These are phyloP conservation scores for Neospermospora avenae DNA, from an alignment of 2,329 filamentous ascomycete genomes.

Conservation along the genomic window DNA sequence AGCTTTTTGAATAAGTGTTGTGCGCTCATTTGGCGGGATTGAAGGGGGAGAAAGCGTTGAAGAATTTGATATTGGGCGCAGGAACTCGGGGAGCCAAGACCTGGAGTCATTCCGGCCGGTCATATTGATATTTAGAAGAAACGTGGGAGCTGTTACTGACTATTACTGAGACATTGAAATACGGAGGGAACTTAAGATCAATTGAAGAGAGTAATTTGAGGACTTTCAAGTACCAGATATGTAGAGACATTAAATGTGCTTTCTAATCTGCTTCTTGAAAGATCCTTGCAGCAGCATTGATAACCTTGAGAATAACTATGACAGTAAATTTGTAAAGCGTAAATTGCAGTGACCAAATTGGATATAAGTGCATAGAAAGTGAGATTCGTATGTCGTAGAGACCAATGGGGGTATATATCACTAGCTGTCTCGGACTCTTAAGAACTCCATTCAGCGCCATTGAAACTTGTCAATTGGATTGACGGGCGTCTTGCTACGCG, in stretches of 20 bases:
- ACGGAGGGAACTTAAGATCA: not conserved
- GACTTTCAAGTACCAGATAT: not conserved
- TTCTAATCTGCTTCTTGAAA: not conserved
- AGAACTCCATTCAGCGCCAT: not conserved
- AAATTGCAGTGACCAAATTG: slow-evolving; percentile 1
- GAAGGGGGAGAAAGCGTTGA: slow-evolving; percentile 20
- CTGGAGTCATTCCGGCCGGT: slow-evolving; percentile 24
- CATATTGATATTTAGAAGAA: slow-evolving; percentile 11
- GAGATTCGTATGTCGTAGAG: not conserved
- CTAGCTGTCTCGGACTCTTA: not conserved
- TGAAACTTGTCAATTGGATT: slow-evolving; percentile 1
- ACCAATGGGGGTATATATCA: not conserved
- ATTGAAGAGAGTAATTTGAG: not conserved
- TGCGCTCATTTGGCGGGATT: slow-evolving; percentile 32
- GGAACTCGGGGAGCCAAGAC: slow-evolving; percentile 31
- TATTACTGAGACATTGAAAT: not conserved
- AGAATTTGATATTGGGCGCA: slow-evolving; percentile 19
- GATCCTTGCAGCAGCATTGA: not conserved
- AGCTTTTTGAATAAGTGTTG: slow-evolving; percentile 28
- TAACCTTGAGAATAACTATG: not conserved
- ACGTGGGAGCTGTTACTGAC: not conserved
- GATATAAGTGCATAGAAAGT: slow-evolving; percentile 1
- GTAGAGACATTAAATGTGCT: not conserved
- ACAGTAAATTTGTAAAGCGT: not conserved
- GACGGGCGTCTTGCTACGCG: not conserved